Conservation (phyloP, 148 eudicot genomes). For the Vaccinium darrowii region DNA sequence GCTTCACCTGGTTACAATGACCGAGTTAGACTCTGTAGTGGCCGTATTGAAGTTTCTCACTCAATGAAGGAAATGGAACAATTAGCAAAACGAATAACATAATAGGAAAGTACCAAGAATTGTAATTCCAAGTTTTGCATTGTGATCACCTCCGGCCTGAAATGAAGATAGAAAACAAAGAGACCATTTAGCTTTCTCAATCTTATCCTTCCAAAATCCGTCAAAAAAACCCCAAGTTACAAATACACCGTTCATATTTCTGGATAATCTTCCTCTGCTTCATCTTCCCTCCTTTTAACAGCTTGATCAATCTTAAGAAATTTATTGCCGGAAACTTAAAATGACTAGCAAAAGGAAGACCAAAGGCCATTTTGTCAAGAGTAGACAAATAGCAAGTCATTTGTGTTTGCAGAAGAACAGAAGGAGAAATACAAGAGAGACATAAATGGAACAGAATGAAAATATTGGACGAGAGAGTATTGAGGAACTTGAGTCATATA, state of each 20-base stretch:
- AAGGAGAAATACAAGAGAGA: neutral
- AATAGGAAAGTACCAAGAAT: slow-evolving; percentile 52
- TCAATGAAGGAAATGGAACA: slow-evolving; percentile 7
- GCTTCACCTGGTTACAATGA: slow-evolving; percentile 47
- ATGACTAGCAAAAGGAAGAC: neutral
- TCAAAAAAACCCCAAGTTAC: no score
- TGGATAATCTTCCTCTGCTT: no score
- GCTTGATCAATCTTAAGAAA: no score
- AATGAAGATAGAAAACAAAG: slow-evolving; percentile 2
- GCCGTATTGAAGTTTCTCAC: neutral
- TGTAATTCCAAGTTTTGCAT: slow-evolving; percentile 69
- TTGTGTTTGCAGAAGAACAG: neutral
- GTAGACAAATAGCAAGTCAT: neutral
- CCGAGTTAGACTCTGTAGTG: neutral
- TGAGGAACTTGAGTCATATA: neutral
- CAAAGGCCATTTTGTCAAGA: neutral
- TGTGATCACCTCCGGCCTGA: slow-evolving; percentile 73
- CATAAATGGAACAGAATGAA: neutral
- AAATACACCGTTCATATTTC: no score
- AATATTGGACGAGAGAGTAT: neutral
- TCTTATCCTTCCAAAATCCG: no score
- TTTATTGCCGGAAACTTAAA: no score
- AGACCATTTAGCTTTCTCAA: neutral
- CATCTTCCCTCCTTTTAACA: no score
- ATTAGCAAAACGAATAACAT: neutral